phyloP scores from a whole-genome alignment of 768 basidiomycete genomes.

The Phanerodontia chrysosporium region DNA sequence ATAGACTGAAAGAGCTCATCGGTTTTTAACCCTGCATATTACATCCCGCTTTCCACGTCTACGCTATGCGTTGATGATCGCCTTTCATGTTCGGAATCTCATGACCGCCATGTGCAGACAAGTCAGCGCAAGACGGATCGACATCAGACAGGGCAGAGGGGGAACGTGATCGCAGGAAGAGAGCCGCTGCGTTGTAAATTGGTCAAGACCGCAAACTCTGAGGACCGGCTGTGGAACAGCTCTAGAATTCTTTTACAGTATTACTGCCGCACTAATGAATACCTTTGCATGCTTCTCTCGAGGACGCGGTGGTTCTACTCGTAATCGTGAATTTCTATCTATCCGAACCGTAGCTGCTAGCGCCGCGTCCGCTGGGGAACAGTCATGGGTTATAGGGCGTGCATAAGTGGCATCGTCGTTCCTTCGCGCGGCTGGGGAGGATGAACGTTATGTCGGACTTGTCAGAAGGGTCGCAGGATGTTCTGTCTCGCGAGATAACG shows the following conservation, averaged over 20 bases:
- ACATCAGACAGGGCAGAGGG: conserved; percentile 33
- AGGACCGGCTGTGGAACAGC: neutral
- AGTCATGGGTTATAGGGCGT: neutral
- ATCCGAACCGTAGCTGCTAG: neutral
- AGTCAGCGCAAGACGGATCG: conserved; percentile 25
- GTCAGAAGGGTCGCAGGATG: neutral
- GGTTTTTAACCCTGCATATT: conserved; percentile 62
- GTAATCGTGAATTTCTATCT: neutral
- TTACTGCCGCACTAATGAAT: conserved; percentile 18
- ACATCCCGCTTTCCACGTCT: conserved; percentile 26
- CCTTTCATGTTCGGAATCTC: neutral
- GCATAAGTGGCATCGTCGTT: neutral
- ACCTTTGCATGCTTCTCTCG: conserved; percentile 9
- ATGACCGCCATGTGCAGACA: conserved; percentile 9
- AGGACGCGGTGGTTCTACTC: neutral
- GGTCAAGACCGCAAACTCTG: neutral
- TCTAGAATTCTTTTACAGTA: conserved; percentile 17
- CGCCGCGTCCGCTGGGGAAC: neutral
- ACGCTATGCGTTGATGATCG: conserved; percentile 6
- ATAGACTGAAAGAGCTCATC: conserved; percentile 64
- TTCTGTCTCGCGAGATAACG: neutral
- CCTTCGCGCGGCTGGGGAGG: neutral
- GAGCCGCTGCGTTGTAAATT: conserved; percentile 41
- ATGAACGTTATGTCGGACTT: neutral
- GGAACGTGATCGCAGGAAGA: conserved; percentile 43